Conservation (phyloP, 805 yeast species). For the Blastobotrys parvus region DNA sequence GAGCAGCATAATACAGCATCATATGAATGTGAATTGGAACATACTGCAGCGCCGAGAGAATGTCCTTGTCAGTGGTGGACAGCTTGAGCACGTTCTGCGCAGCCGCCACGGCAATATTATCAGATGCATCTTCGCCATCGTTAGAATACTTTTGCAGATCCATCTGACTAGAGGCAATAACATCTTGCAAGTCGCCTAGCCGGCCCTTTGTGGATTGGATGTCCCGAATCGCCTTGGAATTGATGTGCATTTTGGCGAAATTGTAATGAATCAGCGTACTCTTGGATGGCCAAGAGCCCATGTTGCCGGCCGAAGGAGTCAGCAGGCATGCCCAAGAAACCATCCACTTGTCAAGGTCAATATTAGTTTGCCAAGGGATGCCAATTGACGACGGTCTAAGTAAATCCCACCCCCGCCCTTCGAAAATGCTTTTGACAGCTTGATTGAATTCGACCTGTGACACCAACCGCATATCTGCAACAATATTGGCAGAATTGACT, state of each 20-base stretch:
- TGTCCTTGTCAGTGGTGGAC: constrained; percentile 52
- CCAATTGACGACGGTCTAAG: constrained; percentile 56
- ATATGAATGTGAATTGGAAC: constrained; percentile 69
- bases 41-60: constrained; percentile 45
- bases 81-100: constrained; percentile 55
- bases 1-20: constrained; percentile 61
- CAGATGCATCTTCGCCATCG: constrained; percentile 9
- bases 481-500: background rate
- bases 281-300: constrained; percentile 57
- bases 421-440: constrained; percentile 50
- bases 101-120: constrained; percentile 45
- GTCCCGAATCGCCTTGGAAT: constrained; percentile 29
- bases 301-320: constrained; percentile 43
- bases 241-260: constrained; percentile 68
- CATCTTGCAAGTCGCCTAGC: constrained; percentile 4
- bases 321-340: constrained; percentile 68
- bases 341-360: constrained; percentile 71
- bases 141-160: background rate
- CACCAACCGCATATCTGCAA: constrained; percentile 45
- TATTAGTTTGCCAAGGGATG: constrained; percentile 55
- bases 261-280: constrained; percentile 63
- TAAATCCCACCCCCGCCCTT: constrained; percentile 53
- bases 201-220: constrained; percentile 24
- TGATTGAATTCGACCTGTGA: constrained; percentile 66
- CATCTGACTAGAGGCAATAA: background rate